Conservation (phyloP, 192 early-diverging fungal species). For the Umbelopsis sp. region DNA sequence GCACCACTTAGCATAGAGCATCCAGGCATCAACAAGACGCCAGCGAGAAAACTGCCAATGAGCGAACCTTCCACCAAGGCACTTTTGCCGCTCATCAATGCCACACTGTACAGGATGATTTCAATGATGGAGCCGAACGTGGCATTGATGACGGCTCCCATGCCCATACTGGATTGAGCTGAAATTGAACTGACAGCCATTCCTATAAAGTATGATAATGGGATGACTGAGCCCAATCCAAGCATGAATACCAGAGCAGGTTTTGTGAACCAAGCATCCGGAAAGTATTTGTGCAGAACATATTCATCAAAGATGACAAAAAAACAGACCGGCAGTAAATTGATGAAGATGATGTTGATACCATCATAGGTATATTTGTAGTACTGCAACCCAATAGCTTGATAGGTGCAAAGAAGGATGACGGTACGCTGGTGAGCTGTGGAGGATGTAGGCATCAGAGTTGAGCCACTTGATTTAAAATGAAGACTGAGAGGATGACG, state of each 20-base stretch:
- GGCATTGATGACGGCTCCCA: constrained; percentile 97
- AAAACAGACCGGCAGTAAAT: constrained; percentile 80
- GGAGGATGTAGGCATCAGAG: constrained; percentile 28
- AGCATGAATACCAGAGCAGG: constrained; percentile 69
- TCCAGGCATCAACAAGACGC: constrained; percentile 90
- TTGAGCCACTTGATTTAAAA: constrained; percentile 63
- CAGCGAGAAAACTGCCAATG: constrained; percentile 90
- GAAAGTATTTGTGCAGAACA: constrained; percentile 59
- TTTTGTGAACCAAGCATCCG: constrained; percentile 56
- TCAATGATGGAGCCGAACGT: constrained; percentile 98
- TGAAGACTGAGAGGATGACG: constrained; percentile 76
- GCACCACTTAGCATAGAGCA: constrained; percentile 93
- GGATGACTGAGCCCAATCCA: constrained; percentile 82
- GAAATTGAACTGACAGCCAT: constrained; percentile 97
- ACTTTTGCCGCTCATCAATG: constrained; percentile 85
- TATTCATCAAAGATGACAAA: constrained; percentile 87
- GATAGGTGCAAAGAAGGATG: constrained; percentile 86
- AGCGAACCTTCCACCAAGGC: constrained; percentile 88
- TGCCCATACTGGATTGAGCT: constrained; percentile 87
- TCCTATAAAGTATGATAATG: constrained; percentile 95
- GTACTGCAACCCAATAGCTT: constrained; percentile 90
- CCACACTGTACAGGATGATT: constrained; percentile 91
- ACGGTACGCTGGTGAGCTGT: constrained; percentile 39
- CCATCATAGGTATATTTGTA: constrained; percentile 97
- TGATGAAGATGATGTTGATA: constrained; percentile 96